phyloP scores from a whole-genome alignment of 495 filamentous ascomycete genomes.

The Penicillium chermesinum region DNA sequence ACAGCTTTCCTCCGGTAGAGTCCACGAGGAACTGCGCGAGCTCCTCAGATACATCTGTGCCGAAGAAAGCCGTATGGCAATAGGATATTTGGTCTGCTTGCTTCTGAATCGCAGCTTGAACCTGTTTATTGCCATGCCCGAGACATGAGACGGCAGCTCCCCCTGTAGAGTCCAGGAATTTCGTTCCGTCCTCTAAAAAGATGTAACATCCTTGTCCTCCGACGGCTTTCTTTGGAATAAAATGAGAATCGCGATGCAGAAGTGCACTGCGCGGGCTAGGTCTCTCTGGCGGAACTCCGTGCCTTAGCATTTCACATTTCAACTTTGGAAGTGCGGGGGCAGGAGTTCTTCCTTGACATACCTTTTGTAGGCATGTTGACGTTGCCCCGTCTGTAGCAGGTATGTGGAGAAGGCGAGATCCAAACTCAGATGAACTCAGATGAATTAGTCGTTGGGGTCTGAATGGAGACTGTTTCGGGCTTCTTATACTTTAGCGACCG shows the following conservation, averaged over 20 bases:
- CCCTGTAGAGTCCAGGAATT: conserved; percentile 58
- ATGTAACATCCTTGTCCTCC: conserved; percentile 43
- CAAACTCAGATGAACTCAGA: no score
- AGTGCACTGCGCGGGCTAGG: conserved; percentile 28
- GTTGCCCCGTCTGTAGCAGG: no score
- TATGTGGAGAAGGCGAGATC: no score
- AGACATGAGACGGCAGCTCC: conserved; percentile 49
- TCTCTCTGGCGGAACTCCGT: no score
- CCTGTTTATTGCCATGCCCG: conserved; percentile 43
- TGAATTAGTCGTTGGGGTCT: no score
- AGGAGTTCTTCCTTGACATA: no score
- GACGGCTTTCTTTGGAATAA: conserved; percentile 36
- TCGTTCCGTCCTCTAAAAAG: conserved; percentile 53
- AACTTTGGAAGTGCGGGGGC: no score
- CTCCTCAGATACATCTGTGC: conserved; percentile 41
- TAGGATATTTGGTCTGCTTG: conserved; percentile 50
- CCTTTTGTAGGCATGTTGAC: no score
- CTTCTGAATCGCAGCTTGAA: conserved; percentile 41
- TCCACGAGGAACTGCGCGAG: conserved; percentile 40
- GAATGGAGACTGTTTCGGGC: no score
- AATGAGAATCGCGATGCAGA: conserved; percentile 40
- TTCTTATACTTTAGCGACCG: no score
- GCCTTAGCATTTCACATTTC: no score
- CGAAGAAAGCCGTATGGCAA: conserved; percentile 50
- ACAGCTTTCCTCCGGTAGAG: conserved; percentile 41